A percentile compares a stretch with the other conserved stretches of the same genome.
Conservation (phyloP, 345 rosid genomes). For the Isatis tinctoria region DNA sequence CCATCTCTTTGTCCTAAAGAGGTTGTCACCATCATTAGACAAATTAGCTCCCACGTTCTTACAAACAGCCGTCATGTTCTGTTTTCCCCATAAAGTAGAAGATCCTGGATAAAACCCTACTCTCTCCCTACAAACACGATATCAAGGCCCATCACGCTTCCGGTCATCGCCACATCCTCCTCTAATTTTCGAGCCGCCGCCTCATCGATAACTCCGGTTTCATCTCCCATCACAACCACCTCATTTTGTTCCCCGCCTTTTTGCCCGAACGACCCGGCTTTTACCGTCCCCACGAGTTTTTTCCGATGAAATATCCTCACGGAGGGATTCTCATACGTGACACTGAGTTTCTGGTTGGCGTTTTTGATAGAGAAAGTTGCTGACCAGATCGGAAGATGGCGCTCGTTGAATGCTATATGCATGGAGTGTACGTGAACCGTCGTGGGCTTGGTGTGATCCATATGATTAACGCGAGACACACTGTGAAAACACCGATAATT, state of each 20-base stretch:
- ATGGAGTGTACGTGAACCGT: slow-evolving; percentile 11
- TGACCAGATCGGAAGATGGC: slow-evolving; percentile 12
- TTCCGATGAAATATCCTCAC: slow-evolving; percentile 2
- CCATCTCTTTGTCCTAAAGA: not conserved
- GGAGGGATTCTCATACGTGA: slow-evolving; percentile 4
- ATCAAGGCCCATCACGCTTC: not conserved
- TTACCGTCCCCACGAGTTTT: not conserved
- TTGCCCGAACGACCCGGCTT: not conserved
- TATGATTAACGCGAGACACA: not conserved
- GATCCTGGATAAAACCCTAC: slow-evolving; percentile 22
- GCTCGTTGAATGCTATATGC: not conserved
- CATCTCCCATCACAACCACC: slow-evolving; percentile 6
- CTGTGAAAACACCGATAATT: not conserved
- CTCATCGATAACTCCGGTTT: slow-evolving; percentile 1
- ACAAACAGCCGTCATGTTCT: slow-evolving; percentile 26
- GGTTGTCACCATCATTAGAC: not conserved
- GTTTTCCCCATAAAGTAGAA: slow-evolving; percentile 19
- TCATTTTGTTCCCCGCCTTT: slow-evolving; percentile 4
- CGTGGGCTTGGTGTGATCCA: slow-evolving; percentile 23
- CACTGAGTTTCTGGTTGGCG: slow-evolving; percentile 7
- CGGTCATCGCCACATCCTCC: slow-evolving; percentile 1
- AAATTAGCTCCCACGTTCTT: slow-evolving; percentile 12
- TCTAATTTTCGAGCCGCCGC: not conserved
- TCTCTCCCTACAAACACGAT: slow-evolving; percentile 10
- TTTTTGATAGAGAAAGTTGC: slow-evolving; percentile 19